Evolutionary conservation across 345 rosid genomes (phyloP).

Genomic region (Draba incana): DNA sequence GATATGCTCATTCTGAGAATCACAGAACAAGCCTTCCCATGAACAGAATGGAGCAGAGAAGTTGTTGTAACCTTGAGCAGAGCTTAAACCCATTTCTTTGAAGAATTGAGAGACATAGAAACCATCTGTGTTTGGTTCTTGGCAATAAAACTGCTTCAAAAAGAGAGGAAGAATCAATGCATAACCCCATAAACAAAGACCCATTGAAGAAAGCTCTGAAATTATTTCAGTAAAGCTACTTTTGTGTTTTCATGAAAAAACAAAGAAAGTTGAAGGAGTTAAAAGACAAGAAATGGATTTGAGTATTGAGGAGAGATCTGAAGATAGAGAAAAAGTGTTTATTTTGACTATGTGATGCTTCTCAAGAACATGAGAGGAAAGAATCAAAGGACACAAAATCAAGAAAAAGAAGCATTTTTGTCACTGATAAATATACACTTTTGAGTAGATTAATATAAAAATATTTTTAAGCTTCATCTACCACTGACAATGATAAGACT

Average conservation of each 20-base stretch:
- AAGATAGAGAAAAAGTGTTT: constrained; percentile 36
- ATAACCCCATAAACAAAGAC: constrained; percentile 52
- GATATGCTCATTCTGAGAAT: constrained; percentile 56
- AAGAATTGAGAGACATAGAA: constrained; percentile 73
- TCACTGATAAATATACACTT: constrained; percentile 26
- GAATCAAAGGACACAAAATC: constrained; percentile 41
- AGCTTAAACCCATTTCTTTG: constrained; percentile 56
- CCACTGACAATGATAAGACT: constrained; percentile 30
- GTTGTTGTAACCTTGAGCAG: constrained; percentile 48
- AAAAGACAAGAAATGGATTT: constrained; percentile 18
- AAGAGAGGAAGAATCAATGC: constrained; percentile 62
- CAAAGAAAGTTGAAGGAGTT: constrained; percentile 23
- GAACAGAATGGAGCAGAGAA: constrained; percentile 67
- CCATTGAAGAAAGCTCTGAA: constrained; percentile 49
- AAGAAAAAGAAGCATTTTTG: constrained; percentile 48
- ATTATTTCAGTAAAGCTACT: constrained; percentile 21
- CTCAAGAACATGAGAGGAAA: constrained; percentile 48
- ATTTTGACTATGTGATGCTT: constrained; percentile 35
- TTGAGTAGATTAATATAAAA: constrained; percentile 25
- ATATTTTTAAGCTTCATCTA: constrained; percentile 13
- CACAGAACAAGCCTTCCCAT: constrained; percentile 77
- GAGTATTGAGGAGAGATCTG: constrained; percentile 30
- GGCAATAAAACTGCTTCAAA: constrained; percentile 54
- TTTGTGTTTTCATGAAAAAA: constrained; percentile 19
- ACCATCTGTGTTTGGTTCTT: constrained; percentile 88